Evolutionary conservation across 2,329 filamentous ascomycete genomes (phyloP).

Genomic region (Ascochyta lentis): DNA sequence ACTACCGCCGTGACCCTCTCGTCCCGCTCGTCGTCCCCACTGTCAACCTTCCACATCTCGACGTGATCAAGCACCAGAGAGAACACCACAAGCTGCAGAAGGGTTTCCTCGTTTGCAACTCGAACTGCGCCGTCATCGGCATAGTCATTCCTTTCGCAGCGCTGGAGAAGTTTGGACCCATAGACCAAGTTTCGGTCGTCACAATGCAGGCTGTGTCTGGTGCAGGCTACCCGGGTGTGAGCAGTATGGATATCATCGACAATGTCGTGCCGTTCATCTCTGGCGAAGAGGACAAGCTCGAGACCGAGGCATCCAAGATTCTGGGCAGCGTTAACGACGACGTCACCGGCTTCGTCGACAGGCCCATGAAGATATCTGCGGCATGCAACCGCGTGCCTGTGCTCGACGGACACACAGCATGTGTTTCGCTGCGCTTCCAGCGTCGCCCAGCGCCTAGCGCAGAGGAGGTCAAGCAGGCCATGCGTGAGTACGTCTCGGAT

Average conservation of each 20-base stretch:
- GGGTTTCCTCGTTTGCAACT: conserved; percentile 96
- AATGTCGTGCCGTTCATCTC: conserved; percentile 94
- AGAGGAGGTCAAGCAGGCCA: conserved; percentile 77
- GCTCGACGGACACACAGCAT: conserved; percentile 93
- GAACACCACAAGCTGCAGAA: conserved; percentile 74
- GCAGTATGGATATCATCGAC: conserved; percentile 92
- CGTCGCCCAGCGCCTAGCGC: conserved; percentile 75
- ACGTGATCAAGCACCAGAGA: conserved; percentile 88
- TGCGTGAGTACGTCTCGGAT: conserved; percentile 82
- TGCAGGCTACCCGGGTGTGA: conserved; percentile 87
- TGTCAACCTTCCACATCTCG: conserved; percentile 87
- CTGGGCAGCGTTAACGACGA: conserved; percentile 76
- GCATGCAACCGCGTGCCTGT: conserved; percentile 95
- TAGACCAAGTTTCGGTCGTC: conserved; percentile 79
- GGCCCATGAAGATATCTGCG: conserved; percentile 79
- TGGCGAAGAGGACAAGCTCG: conserved; percentile 95
- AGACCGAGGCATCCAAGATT: conserved; percentile 95
- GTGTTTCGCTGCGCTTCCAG: conserved; percentile 84
- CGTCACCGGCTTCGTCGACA: conserved; percentile 77
- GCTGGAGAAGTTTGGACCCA: conserved; percentile 81
- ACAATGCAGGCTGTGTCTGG: conserved; percentile 96
- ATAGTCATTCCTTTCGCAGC: conserved; percentile 94
- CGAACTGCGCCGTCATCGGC: conserved; percentile 96
- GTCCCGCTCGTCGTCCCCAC: conserved; percentile 95
- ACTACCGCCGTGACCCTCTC: conserved; percentile 88